Conservation (phyloP, 1,139 yeast species). For the Lodderomyces beijingensis region DNA sequence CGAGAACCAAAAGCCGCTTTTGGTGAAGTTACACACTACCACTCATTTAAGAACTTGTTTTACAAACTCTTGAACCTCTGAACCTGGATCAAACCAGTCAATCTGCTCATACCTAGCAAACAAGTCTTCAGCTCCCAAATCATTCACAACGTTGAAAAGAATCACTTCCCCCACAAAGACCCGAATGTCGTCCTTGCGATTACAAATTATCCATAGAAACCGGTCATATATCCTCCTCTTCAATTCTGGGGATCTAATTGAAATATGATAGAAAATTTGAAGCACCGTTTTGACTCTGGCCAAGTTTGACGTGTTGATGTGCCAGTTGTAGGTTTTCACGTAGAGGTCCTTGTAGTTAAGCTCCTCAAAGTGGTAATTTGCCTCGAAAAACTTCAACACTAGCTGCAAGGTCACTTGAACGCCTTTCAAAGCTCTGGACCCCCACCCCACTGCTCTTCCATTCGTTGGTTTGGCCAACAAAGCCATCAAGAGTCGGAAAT, state of each 20-base stretch:
- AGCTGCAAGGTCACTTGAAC: conserved; percentile 24
- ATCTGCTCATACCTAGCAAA: conserved; percentile 9
- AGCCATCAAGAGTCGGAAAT: conserved; percentile 9
- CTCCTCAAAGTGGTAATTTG: conserved; percentile 10
- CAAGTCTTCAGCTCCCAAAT: conserved; percentile 11
- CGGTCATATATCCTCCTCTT: conserved; percentile 20
- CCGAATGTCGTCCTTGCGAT: conserved; percentile 29
- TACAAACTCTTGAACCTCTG: conserved; percentile 6
- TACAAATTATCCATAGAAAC: conserved; percentile 25
- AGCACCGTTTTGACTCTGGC: conserved; percentile 30
- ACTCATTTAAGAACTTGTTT: not conserved
- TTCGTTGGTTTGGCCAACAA: conserved; percentile 3
- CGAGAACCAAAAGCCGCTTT: too few species aligned
- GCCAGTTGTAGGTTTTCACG: conserved; percentile 54
- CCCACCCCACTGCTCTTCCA: not conserved
- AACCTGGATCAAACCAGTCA: conserved; percentile 18
- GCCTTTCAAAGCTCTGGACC: conserved; percentile 18
- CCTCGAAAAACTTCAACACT: conserved; percentile 38
- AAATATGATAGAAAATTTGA: conserved; percentile 33
- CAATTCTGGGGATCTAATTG: conserved; percentile 9
- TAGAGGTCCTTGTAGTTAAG: conserved; percentile 23
- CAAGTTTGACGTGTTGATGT: conserved; percentile 40
- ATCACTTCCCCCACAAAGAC: conserved; percentile 26
- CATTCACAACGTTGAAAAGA: conserved; percentile 29
- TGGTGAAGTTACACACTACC: too few species aligned